Percentiles rank a stretch among this genome's conserved stretches.
Conservation (phyloP, 371 early-diverging fungal species). For the Mycotypha africana region DNA sequence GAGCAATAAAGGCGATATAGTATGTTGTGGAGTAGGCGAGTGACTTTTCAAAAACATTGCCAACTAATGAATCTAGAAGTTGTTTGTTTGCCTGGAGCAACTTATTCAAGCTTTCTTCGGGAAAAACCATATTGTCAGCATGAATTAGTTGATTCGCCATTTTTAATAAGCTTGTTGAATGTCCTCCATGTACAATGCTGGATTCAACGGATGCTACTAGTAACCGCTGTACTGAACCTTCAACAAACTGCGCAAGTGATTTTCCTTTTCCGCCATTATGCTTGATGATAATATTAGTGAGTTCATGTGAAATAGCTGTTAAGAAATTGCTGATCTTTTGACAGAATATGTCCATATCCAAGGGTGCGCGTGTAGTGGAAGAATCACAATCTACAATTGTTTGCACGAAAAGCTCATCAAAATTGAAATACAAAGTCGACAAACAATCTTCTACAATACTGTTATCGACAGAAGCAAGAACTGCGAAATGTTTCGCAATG, state of each 20-base stretch:
- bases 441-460: slow-evolving; percentile 12
- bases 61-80: too few relatives aligned
- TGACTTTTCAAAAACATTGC: slow-evolving; percentile 10
- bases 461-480: slow-evolving; percentile 17
- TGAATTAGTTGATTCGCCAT: slow-evolving; percentile 17
- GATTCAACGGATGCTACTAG: slow-evolving; percentile 23
- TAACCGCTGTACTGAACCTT: slow-evolving; percentile 19
- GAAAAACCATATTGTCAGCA: too few relatives aligned
- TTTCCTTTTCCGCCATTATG: background rate
- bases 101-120: too few relatives aligned
- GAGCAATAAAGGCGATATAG: slow-evolving; percentile 10
- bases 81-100: too few relatives aligned
- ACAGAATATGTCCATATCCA: slow-evolving; percentile 25
- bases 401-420: slow-evolving; percentile 20
- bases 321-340: slow-evolving; percentile 18
- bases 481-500: slow-evolving; percentile 23
- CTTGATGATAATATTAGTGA: too few relatives aligned
- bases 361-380: slow-evolving; percentile 1
- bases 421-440: slow-evolving; percentile 12
- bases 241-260: background rate
- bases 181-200: slow-evolving; percentile 27
- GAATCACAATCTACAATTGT: slow-evolving; percentile 25
- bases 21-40: slow-evolving; percentile 7
- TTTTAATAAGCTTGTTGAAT: slow-evolving; percentile 4
- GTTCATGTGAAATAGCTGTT: slow-evolving; percentile 10